Evolutionary conservation across 164 flowering plant genomes (phyloP).

Genomic region (Macadamia integrifolia): DNA sequence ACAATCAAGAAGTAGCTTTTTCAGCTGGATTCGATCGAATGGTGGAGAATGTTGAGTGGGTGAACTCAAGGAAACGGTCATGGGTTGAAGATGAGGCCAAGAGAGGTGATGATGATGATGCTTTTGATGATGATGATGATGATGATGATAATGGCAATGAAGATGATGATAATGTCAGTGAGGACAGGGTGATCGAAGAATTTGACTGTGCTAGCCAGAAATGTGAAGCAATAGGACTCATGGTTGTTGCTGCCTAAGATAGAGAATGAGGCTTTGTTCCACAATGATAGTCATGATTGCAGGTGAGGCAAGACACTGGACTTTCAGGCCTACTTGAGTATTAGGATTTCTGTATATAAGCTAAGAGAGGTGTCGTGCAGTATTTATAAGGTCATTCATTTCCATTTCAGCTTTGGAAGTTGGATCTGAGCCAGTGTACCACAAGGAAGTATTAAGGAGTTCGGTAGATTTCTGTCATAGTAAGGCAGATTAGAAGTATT

Average conservation of each 20-base stretch:
- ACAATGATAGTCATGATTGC: background rate
- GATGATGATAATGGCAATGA: slow-evolving; percentile 8
- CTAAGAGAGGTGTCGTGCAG: background rate
- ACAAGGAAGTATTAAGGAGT: background rate
- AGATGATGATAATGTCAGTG: slow-evolving; percentile 7
- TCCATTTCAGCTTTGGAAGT: background rate
- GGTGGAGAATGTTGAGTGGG: slow-evolving; percentile 14
- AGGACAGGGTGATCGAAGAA: slow-evolving; percentile 1
- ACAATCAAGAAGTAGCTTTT: slow-evolving; percentile 18
- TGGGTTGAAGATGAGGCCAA: slow-evolving; percentile 18
- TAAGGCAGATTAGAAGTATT: background rate
- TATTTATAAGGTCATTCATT: background rate
- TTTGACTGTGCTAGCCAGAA: slow-evolving; percentile 15
- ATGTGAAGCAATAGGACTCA: slow-evolving; percentile 19
- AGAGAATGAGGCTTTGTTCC: background rate
- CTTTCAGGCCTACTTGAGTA: too few species aligned
- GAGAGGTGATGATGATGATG: slow-evolving; percentile 4
- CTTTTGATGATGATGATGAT: slow-evolving; percentile 3
- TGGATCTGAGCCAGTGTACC: background rate
- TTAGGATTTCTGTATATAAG: slow-evolving; percentile 25
- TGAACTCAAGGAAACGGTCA: slow-evolving; percentile 19
- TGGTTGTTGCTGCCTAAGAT: slow-evolving; percentile 26
- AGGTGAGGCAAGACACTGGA: background rate
- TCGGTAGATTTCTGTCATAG: background rate
- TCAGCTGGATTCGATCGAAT: slow-evolving; percentile 8